A percentile compares a stretch with the other conserved stretches of the same genome.
These are phyloP conservation scores for Calcarisporium arbuscula DNA, from an alignment of 2,329 filamentous ascomycete species.

Conservation along the genomic window DNA sequence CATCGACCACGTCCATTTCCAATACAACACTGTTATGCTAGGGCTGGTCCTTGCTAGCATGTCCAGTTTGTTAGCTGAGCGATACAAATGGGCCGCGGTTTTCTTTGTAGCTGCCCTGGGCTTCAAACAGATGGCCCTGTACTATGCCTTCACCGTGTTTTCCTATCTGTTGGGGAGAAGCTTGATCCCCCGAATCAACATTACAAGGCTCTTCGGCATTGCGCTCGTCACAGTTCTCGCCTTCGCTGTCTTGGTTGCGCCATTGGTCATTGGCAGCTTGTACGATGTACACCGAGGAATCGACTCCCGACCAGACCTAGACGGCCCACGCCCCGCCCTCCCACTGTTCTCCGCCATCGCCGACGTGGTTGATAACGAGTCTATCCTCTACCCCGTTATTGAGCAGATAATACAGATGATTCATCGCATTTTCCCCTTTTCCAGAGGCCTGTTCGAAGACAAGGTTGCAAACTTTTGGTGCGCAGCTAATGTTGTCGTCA, in stretches of 20 bases:
- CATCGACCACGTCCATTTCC: constrained; percentile 92
- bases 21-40: constrained; percentile 99
- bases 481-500: constrained; percentile 80
- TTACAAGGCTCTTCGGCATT: constrained; percentile 66
- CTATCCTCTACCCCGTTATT: constrained; percentile 66
- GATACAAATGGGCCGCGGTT: constrained; percentile 80
- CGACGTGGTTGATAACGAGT: constrained; percentile 53
- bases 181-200: constrained; percentile 64
- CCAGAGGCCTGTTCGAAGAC: constrained; percentile 94
- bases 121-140: constrained; percentile 99
- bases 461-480: constrained; percentile 99
- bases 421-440: constrained; percentile 92
- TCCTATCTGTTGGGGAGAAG: constrained; percentile 85
- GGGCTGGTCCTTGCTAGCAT: constrained; percentile 81
- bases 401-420: constrained; percentile 78
- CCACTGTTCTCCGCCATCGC: constrained; percentile 55
- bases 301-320: constrained; percentile 47
- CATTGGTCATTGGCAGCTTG: constrained; percentile 65
- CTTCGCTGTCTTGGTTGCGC: constrained; percentile 70
- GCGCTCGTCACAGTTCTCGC: constrained; percentile 64
- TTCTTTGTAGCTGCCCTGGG: constrained; percentile 93
- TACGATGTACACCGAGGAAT: constrained; percentile 63
- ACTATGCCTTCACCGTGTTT: constrained; percentile 91
- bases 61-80: constrained; percentile 80
- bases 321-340: constrained; percentile 54